These are phyloP conservation scores for Candida namnaoensis DNA, from an alignment of 805 yeast genomes.

Conservation along the genomic window DNA sequence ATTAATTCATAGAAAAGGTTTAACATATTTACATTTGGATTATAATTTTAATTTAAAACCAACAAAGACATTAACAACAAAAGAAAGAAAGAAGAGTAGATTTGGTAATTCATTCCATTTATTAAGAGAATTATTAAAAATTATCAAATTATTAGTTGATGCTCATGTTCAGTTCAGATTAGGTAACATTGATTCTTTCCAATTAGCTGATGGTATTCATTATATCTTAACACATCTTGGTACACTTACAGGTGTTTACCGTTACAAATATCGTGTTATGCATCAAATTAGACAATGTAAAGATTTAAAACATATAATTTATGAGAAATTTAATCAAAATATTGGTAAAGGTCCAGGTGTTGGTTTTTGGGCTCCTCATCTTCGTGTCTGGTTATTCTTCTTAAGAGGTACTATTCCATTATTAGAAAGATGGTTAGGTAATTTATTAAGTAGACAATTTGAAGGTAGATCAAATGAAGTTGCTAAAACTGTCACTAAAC, in stretches of 20 bases:
- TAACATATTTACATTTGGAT: slow-evolving; percentile 88
- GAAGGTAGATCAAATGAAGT: slow-evolving; percentile 93
- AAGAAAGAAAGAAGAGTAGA: slow-evolving; percentile 90
- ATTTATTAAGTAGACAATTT: slow-evolving; percentile 83
- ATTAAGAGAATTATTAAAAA: slow-evolving; percentile 79
- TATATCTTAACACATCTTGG: slow-evolving; percentile 91
- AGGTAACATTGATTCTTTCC: slow-evolving; percentile 89
- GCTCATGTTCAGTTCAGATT: slow-evolving; percentile 86
- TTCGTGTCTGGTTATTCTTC: slow-evolving; percentile 94
- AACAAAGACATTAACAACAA: slow-evolving; percentile 90
- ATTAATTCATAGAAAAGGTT: slow-evolving; percentile 81
- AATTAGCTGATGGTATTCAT: slow-evolving; percentile 89
- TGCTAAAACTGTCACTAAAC: slow-evolving; percentile 91
- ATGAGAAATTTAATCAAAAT: slow-evolving; percentile 71
- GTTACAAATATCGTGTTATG: slow-evolving; percentile 97
- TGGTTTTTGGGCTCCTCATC: slow-evolving; percentile 99
- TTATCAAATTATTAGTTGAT: slow-evolving; percentile 83
- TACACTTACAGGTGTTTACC: slow-evolving; percentile 90
- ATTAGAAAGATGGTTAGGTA: slow-evolving; percentile 92
- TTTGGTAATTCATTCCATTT: slow-evolving; percentile 96
- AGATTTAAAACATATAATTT: slow-evolving; percentile 88
- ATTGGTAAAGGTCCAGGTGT: slow-evolving; percentile 98
- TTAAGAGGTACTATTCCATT: slow-evolving; percentile 88
- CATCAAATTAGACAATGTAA: slow-evolving; percentile 95
- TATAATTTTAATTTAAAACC: slow-evolving; percentile 95